Base-by-base conservation (phyloP, 345 rosid species). In the Eucalyptus tenuipes region DNA sequence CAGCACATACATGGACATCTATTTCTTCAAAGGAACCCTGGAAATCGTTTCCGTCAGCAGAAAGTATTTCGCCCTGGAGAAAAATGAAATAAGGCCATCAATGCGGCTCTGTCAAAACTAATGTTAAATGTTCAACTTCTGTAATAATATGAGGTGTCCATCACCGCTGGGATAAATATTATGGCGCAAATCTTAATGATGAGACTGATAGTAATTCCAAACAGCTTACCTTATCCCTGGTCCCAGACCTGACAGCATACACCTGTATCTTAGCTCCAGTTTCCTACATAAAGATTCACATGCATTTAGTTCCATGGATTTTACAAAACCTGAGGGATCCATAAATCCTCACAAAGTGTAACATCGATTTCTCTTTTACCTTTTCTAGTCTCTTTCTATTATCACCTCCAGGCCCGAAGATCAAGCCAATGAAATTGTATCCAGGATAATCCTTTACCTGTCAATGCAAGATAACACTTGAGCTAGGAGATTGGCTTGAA, bases 331-430 rank as follows among this genome's bases (percentile, higher is more conserved):
- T 37, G 31, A 24, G 52, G 49, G 31, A 27, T 50, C 66, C 45
- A 59, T 37, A 22, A 86, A 53, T 50, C 33, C 44, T 47, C 22
- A 49, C 44, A 75, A 13, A 88, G 29, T 64, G 87, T 8, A 49
- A 15, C 31, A 66, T 82, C 47, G 68, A 37, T 88, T 53, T 48
- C 87, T 86, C 85, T 79, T 92, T 88, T 93, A 95, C 99, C 95
- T 94, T 98, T 91, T 97, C 98, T 53, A 98, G 91, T 86, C 93
- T 94, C 90, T 94, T 96, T 92, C 88, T 95, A 91, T 97, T 95
- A 88, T 95, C 99, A 89, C 95, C 94, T 90, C 94, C 97, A 88
- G 96, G 95, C 90, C 99, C 97, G 91, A 94, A 94, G 89, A 98
- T 94, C 86, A 96, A 94, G 87, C 94, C 93, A 87, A 95, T 86